These are phyloP conservation scores for Candida sanyaensis DNA, from an alignment of 1,139 yeast species.

Conservation along the genomic window DNA sequence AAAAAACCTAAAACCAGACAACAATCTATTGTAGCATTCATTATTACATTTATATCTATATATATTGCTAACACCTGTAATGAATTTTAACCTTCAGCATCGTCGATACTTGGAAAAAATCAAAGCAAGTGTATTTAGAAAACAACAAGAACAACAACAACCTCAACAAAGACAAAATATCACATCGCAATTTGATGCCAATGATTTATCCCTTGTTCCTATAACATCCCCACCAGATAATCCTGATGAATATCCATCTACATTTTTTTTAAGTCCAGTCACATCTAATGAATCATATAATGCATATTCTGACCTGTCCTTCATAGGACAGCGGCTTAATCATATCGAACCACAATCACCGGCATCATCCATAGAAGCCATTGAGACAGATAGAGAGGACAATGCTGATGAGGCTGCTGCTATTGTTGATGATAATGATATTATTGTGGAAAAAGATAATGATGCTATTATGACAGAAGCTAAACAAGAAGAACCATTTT, in stretches of 20 bases:
- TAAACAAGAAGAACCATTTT: conserved; percentile 12
- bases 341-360: conserved; percentile 9
- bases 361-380: conserved; percentile 8
- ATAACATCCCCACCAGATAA: conserved; percentile 16
- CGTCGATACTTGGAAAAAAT: conserved; percentile 3
- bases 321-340: background rate
- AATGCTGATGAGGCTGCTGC: background rate
- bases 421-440: background rate
- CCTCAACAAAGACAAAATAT: background rate
- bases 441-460: too few species aligned
- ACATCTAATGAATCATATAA: conserved; percentile 33
- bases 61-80: background rate
- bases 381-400: background rate
- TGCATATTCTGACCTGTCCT: conserved; percentile 8
- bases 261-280: conserved; percentile 37
- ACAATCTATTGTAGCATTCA: background rate
- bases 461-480: background rate
- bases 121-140: conserved; percentile 2
- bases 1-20: too few species aligned
- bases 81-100: conserved; percentile 4
- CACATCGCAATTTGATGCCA: background rate
- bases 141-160: conserved; percentile 2
- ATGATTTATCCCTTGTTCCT: conserved; percentile 14
- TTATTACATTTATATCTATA: background rate
- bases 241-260: conserved; percentile 19